These are phyloP conservation scores for Venturia carpophila DNA, from an alignment of 2,329 filamentous ascomycete genomes.

Conservation along the genomic window DNA sequence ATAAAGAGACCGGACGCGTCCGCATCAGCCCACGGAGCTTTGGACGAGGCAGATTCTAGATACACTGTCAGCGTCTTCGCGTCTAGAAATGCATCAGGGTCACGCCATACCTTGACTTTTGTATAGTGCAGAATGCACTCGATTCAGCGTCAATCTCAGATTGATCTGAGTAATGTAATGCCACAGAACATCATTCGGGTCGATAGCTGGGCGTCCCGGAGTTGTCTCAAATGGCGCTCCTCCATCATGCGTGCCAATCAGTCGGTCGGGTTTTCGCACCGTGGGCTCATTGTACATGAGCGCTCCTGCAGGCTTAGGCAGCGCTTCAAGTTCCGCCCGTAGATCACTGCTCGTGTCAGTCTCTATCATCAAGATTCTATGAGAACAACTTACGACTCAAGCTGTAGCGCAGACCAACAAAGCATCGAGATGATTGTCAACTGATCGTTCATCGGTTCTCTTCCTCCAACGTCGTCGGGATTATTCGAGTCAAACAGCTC, in stretches of 20 bases:
- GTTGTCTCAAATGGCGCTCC: constrained; percentile 23
- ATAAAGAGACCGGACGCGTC: constrained; percentile 33
- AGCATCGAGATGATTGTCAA: constrained; percentile 46
- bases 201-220: constrained; percentile 15
- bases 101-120: constrained; percentile 23
- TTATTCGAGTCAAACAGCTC: constrained; percentile 26
- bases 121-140: constrained; percentile 49
- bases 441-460: constrained; percentile 1
- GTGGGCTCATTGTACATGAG: constrained; percentile 16
- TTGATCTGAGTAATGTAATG: constrained; percentile 56
- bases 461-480: constrained; percentile 10
- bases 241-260: constrained; percentile 16
- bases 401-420: constrained; percentile 89
- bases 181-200: constrained; percentile 40
- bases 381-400: constrained; percentile 60
- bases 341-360: constrained; percentile 58
- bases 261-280: not conserved
- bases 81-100: too few species aligned
- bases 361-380: constrained; percentile 18
- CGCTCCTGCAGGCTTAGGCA: constrained; percentile 16
- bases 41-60: not conserved
- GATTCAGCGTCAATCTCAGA: constrained; percentile 49
- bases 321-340: constrained; percentile 66
- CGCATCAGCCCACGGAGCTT: constrained; percentile 23
- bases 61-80: not conserved